phyloP scores from a whole-genome alignment of 805 yeast genomes.

The Wickerhamomyces alni region DNA sequence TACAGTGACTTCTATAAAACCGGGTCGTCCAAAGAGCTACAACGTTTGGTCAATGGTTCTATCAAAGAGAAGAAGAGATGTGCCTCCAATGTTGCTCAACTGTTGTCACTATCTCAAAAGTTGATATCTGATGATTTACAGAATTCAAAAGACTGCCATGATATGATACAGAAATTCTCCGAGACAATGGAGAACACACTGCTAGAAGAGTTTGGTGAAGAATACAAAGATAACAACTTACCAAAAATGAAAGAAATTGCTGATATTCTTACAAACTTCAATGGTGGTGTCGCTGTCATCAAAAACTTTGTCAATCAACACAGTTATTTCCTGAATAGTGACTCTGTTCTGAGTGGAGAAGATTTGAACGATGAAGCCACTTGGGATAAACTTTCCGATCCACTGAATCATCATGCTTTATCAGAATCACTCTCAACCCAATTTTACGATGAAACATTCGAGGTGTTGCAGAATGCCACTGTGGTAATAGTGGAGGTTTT shows the following conservation, averaged over 20 bases:
- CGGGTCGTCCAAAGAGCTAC: constrained; percentile 47
- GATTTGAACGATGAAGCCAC: constrained; percentile 36
- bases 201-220: constrained; percentile 62
- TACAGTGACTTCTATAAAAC: constrained; percentile 65
- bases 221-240: constrained; percentile 65
- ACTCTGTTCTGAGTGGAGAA: constrained; percentile 19
- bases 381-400: constrained; percentile 60
- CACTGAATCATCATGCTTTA: constrained; percentile 40
- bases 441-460: constrained; percentile 49
- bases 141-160: constrained; percentile 30
- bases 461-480: constrained; percentile 65
- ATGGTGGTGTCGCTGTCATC: constrained; percentile 79
- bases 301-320: constrained; percentile 79
- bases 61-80: constrained; percentile 55
- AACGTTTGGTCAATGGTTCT: constrained; percentile 46
- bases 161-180: constrained; percentile 59
- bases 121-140: constrained; percentile 50
- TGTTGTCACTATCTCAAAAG: constrained; percentile 59
- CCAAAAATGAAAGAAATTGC: constrained; percentile 73
- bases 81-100: constrained; percentile 62
- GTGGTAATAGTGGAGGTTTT: constrained; percentile 71
- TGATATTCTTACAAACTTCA: constrained; percentile 66
- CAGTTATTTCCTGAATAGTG: constrained; percentile 48
- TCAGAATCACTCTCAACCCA: constrained; percentile 48
- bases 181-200: constrained; percentile 70